Evolutionary conservation across 306 rosid species (phyloP).

Genomic region (Macrotyloma uniflorum): DNA sequence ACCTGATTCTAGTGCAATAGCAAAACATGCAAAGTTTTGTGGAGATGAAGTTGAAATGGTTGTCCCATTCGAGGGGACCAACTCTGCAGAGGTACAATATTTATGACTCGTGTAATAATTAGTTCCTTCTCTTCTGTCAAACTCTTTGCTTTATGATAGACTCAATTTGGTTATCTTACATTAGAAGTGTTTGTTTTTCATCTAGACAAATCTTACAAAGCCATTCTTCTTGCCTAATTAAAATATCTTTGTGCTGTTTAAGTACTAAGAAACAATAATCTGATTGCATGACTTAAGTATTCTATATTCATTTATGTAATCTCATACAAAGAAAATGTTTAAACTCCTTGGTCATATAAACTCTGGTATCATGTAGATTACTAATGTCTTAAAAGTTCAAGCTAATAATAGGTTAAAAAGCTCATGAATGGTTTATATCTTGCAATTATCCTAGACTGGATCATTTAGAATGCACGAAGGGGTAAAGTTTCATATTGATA

Average conservation of each 20-base stretch:
- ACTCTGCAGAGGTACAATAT: slow-evolving; percentile 68
- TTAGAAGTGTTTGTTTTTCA: neutral
- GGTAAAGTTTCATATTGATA: neutral
- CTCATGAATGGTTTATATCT: neutral
- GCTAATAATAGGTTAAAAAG: neutral
- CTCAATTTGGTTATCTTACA: neutral
- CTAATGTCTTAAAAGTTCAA: neutral
- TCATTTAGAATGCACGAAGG: neutral
- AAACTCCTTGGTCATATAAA: neutral
- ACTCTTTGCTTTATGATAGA: slow-evolving; percentile 28
- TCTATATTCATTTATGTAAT: slow-evolving; percentile 1
- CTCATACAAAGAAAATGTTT: neutral
- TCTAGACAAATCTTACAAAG: neutral
- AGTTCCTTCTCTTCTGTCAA: neutral
- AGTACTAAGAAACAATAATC: neutral
- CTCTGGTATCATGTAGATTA: neutral
- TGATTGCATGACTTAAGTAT: neutral
- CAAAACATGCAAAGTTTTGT: slow-evolving; percentile 55
- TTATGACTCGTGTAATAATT: neutral
- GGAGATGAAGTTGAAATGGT: slow-evolving; percentile 79
- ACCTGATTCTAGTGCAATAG: slow-evolving; percentile 63
- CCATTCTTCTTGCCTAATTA: neutral
- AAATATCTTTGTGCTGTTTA: neutral
- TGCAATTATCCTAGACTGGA: neutral
- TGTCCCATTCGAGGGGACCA: slow-evolving; percentile 76